Percentiles rank a stretch among this genome's conserved stretches.
These are phyloP conservation scores for Pseudocercospora cruenta DNA, from an alignment of 2,329 filamentous ascomycete species.

Conservation along the genomic window DNA sequence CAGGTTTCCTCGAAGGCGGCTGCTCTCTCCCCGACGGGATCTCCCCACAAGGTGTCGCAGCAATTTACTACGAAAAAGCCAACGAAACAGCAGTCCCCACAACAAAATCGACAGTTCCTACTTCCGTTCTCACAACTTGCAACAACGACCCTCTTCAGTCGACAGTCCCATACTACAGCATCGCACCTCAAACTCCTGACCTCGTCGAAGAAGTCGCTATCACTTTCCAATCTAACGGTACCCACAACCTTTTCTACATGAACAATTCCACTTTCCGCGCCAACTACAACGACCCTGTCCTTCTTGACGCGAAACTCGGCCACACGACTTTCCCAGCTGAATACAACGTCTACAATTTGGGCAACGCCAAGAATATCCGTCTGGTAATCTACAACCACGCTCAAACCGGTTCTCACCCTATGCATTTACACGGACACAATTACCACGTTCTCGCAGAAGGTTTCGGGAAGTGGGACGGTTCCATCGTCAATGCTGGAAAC, in stretches of 20 bases:
- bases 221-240: conserved; percentile 49
- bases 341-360: conserved; percentile 48
- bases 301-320: conserved; percentile 41
- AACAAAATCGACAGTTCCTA: conserved; percentile 54
- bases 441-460: conserved; percentile 50
- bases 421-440: conserved; percentile 56
- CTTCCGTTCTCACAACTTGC: conserved; percentile 50
- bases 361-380: conserved; percentile 43
- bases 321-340: conserved; percentile 38
- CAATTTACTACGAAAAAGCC: conserved; percentile 67
- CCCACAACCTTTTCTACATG: conserved; percentile 56
- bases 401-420: conserved; percentile 53
- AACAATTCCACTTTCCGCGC: conserved; percentile 57
- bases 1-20: conserved; percentile 57
- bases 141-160: conserved; percentile 59
- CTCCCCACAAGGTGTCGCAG: conserved; percentile 58
- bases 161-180: conserved; percentile 58
- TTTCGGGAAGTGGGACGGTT: conserved; percentile 44
- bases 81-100: conserved; percentile 48
- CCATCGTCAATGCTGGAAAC: conserved; percentile 49
- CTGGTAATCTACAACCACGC: conserved; percentile 46
- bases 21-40: conserved; percentile 40
- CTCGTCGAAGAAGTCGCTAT: conserved; percentile 52
- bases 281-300: conserved; percentile 48
- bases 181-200: conserved; percentile 53